These are phyloP conservation scores for Yamadazyma laniorum DNA, from an alignment of 805 yeast genomes.

Conservation along the genomic window DNA sequence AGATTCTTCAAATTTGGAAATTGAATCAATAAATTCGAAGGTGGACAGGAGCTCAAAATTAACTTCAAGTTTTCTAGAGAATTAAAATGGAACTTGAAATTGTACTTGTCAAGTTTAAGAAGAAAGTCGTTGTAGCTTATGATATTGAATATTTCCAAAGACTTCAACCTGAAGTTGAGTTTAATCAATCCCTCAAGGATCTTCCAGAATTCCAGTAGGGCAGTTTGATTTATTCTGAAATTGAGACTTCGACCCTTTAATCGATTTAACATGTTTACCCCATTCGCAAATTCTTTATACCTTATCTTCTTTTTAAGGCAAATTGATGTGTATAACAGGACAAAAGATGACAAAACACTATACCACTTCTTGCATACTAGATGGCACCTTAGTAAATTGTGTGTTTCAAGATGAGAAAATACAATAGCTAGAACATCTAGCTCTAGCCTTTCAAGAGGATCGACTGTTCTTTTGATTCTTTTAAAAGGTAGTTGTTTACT, in stretches of 20 bases:
- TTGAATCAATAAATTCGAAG: slow-evolving; percentile 3
- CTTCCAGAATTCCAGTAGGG: slow-evolving; percentile 24
- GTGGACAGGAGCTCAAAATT: slow-evolving; percentile 1
- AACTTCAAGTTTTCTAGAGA: slow-evolving; percentile 22
- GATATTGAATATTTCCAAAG: slow-evolving; percentile 29
- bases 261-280: slow-evolving; percentile 26
- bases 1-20: slow-evolving; percentile 10
- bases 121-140: slow-evolving; percentile 26
- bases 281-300: slow-evolving; percentile 27
- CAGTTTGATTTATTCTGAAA: slow-evolving; percentile 21
- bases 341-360: slow-evolving; percentile 22
- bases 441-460: slow-evolving; percentile 30
- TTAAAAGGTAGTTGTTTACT: slow-evolving; percentile 6
- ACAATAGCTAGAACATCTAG: slow-evolving; percentile 29
- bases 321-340: slow-evolving; percentile 23
- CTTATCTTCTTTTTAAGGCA: slow-evolving; percentile 25
- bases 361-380: slow-evolving; percentile 37
- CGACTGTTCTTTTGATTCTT: slow-evolving; percentile 15
- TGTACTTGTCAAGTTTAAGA: slow-evolving; percentile 21
- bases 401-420: slow-evolving; percentile 22
- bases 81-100: slow-evolving; percentile 26
- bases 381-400: slow-evolving; percentile 26
- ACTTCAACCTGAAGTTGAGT: slow-evolving; percentile 19
- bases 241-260: slow-evolving; percentile 18
- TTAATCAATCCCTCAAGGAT: slow-evolving; percentile 27